Base-by-base conservation (phyloP, 257 asterid species). In the Jasminum sambac region DNA sequence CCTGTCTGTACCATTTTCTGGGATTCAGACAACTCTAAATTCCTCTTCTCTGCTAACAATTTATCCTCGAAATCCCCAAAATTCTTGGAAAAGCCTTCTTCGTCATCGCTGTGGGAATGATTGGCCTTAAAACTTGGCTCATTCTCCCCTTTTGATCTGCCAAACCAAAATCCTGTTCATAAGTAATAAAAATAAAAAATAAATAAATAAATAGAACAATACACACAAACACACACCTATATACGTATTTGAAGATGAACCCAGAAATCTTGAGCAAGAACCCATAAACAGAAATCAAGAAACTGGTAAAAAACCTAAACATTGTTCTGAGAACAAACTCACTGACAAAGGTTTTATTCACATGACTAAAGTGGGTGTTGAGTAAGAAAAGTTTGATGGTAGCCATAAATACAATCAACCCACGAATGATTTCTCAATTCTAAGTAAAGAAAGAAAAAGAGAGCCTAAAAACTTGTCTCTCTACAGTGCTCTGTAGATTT, bases 161-260 rank as follows among this genome's bases (percentile, higher is more conserved):
- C 66, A 74, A 77, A 72, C 10, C 37, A 73, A 68, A 76, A 68
- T 4, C 62, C 66, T 10, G 41, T 21, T n/a, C 6, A 12, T 3
- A 30, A 25, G 8, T 21, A 2, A 62, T 48, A 40, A 37, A 44
- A 4, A 46, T 66, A 25, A 12, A 4, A 17, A 16, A 17, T 66
- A 37, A 9, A 38, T 34, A 25, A 25, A 25, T 8, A 23, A 3
- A 55, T 8, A 38, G 16, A 19, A 30, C 36, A 30, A 30, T 1
- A 30, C 2, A 30, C 36, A 30, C 36, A 30, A 30, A 30, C 36
- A 30, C 78, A 63, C 73, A 91, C 98, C 96, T 86, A 74, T 64
- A 8, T 0, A 80, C 48, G 74, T 69, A 72, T 64, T 39, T 78
- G 78, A 70, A 42, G 34, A 76, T 65, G 68, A 79, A 69, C 64